Base-by-base conservation (phyloP, 768 basidiomycete genomes). In the Mycena polygramma region DNA sequence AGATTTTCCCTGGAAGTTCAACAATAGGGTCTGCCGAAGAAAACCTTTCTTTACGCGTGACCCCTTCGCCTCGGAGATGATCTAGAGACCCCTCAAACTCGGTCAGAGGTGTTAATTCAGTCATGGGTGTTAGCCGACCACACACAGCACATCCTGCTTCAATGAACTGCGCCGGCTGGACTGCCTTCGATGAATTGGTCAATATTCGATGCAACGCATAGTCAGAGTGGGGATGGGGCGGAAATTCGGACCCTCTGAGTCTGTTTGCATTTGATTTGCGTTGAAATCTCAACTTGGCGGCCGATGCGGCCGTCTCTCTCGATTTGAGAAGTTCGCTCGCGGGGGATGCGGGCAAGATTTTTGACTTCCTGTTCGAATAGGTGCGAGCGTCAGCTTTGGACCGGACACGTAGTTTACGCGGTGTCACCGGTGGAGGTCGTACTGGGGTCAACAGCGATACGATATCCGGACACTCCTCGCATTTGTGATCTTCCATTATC, bases 1-100 rank as follows among this genome's bases (percentile, higher is more conserved):
- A 41, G 7, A 80, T 52, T 30, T 77, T 76, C 0, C 74, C 76
- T 2, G 36, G 52, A 4, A 70, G 15, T 6, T 60, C 60, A 6
- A 22, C 7, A 10, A 75, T 55, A 0, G 73, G 57, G 14, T 77
- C 66, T 1, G 22, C 15, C 1, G 24, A 0, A 26, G 15, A n/a
- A 7, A 51, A 26, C 7, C 76, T 36, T 55, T 76, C 76, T 43
- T 36, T 41, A 20, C 72, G 39, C 0, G 63, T 70, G 13, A 59
- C 39, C 0, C 68, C 71, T 45, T 58, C 41, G 15, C 11, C 41
- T 0, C 14, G 14, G 10, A 45, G n/a, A 22, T 20, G n/a, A 15
- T 53, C 30, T 1, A 53, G 52, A 14, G 52, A 13, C 1, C 52
- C 52, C 11, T 10, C 7, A 17, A 30, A 53, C 14, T 35, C 52